These are phyloP conservation scores for Funneliformis mosseae DNA, from an alignment of 192 early-diverging fungal species.

Conservation along the genomic window DNA sequence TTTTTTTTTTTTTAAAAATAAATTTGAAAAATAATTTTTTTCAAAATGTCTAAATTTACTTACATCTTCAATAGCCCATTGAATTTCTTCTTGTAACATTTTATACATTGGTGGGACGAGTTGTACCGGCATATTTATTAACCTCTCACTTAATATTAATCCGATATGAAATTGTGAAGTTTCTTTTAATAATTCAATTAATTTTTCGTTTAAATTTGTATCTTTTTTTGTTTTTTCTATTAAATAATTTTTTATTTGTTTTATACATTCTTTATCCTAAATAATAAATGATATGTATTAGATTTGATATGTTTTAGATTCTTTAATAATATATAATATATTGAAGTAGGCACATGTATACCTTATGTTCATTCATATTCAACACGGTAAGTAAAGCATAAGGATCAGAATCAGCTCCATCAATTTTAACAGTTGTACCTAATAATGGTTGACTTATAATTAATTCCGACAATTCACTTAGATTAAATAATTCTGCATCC, in stretches of 20 bases:
- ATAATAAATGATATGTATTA: not conserved
- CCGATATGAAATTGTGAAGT: slow-evolving; percentile 51
- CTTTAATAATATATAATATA: too few relatives aligned
- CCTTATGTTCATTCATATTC: slow-evolving; percentile 67
- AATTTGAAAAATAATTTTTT: not conserved
- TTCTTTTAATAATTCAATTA: slow-evolving; percentile 40
- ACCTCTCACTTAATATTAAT: slow-evolving; percentile 81
- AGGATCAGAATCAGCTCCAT: slow-evolving; percentile 77
- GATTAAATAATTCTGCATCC: slow-evolving; percentile 73
- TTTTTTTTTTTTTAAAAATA: not conserved
- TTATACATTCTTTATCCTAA: slow-evolving; percentile 45
- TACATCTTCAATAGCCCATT: slow-evolving; percentile 73
- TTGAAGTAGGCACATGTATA: too few relatives aligned
- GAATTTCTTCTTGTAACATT: slow-evolving; percentile 84
- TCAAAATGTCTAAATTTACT: slow-evolving; percentile 5
- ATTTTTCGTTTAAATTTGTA: slow-evolving; percentile 42
- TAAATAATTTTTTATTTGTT: slow-evolving; percentile 57
- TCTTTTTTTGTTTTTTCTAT: slow-evolving; percentile 58
- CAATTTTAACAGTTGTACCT: slow-evolving; percentile 90
- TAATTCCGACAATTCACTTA: slow-evolving; percentile 80
- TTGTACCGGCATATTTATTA: slow-evolving; percentile 97
- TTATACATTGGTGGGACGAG: slow-evolving; percentile 88
- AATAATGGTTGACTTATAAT: slow-evolving; percentile 75
- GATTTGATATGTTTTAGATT: too few relatives aligned
- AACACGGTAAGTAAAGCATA: slow-evolving; percentile 84